Evolutionary conservation across 2,329 filamentous ascomycete species (phyloP).

Genomic region (Phaeosphaeriaceae sp.): DNA sequence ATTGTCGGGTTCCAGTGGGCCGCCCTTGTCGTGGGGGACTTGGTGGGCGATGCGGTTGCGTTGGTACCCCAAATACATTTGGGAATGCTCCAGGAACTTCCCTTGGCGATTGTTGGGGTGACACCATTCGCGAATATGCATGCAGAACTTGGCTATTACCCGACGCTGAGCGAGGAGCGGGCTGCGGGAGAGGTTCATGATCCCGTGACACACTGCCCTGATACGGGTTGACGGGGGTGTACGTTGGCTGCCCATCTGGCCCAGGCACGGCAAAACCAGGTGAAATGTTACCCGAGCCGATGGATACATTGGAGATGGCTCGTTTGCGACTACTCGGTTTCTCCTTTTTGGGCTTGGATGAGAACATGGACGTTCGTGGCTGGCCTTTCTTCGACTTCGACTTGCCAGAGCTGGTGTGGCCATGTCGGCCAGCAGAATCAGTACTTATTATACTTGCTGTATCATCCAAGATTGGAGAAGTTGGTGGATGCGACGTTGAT

Average conservation of each 20-base stretch:
- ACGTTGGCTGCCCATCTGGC: constrained; percentile 56
- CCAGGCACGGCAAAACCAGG: constrained; percentile 58
- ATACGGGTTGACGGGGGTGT: constrained; percentile 52
- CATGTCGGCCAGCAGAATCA: constrained; percentile 41
- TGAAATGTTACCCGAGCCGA: constrained; percentile 26
- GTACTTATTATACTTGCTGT: constrained; percentile 33
- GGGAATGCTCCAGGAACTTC: constrained; percentile 50
- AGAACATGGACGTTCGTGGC: constrained; percentile 36
- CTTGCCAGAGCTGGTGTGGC: constrained; percentile 31
- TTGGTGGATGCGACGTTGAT: constrained; percentile 23
- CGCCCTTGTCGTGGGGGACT: constrained; percentile 28
- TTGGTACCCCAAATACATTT: constrained; percentile 42
- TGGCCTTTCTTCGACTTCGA: constrained; percentile 44
- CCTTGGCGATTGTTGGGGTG: constrained; percentile 40
- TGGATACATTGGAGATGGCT: constrained; percentile 30
- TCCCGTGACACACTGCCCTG: constrained; percentile 46
- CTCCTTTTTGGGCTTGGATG: constrained; percentile 38
- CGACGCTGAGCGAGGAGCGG: constrained; percentile 52
- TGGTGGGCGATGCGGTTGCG: constrained; percentile 24
- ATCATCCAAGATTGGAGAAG: constrained; percentile 38
- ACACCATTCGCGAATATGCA: constrained; percentile 18
- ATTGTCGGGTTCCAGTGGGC: constrained; percentile 25
- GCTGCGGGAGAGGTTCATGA: constrained; percentile 45
- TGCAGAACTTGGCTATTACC: constrained; percentile 20
- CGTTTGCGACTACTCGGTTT: constrained; percentile 40